These are phyloP conservation scores for Hanseniaspora gamundiae DNA, from an alignment of 1,139 yeast species.

Conservation along the genomic window DNA sequence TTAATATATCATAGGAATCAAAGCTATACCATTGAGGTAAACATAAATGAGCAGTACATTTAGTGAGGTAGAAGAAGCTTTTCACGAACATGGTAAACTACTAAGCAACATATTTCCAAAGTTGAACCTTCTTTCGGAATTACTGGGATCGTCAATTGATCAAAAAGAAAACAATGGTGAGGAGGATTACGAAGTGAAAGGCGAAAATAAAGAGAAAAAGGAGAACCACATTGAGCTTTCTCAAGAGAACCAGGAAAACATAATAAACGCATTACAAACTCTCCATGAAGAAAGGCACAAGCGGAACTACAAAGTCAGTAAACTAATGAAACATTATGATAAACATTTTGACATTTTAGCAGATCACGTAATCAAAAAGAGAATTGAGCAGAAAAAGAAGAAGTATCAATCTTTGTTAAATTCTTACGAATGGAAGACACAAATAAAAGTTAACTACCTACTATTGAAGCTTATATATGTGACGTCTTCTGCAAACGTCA, in stretches of 20 bases:
- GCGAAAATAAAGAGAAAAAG: background rate
- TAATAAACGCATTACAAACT: background rate
- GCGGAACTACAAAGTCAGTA: background rate
- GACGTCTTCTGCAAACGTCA: background rate
- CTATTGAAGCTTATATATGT: background rate
- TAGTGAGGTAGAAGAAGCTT: background rate
- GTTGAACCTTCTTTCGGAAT: background rate
- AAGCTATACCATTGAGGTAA: too few species aligned
- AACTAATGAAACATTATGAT: background rate
- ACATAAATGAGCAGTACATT: background rate
- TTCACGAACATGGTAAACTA: background rate
- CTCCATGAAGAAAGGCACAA: constrained; percentile 4
- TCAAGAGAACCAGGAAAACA: constrained; percentile 10
- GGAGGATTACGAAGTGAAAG: constrained; percentile 2
- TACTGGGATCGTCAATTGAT: background rate
- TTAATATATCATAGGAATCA: too few species aligned
- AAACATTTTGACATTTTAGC: background rate
- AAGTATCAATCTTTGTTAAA: background rate
- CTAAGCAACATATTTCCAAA: background rate
- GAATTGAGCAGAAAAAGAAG: background rate
- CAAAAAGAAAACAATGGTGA: constrained; percentile 8
- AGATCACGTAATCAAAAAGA: background rate
- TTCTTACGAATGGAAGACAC: background rate
- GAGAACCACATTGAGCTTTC: background rate
- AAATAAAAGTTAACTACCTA: background rate